Evolutionary conservation across 2,329 filamentous ascomycete species (phyloP).

Genomic region (Penicillium sp.): DNA sequence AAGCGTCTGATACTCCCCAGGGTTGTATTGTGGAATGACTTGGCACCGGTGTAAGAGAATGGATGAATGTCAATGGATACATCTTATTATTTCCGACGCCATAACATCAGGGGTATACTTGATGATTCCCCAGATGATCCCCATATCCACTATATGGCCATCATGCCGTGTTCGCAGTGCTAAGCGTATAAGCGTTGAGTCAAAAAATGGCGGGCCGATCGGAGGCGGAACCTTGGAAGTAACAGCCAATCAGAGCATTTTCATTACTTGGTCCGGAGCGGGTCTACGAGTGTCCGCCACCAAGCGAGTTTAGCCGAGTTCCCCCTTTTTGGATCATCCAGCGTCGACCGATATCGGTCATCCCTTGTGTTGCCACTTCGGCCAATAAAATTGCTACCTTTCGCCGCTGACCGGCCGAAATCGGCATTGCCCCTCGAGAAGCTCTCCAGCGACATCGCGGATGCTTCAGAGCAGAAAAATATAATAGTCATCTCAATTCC

Average conservation of each 20-base stretch:
- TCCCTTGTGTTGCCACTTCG: background rate
- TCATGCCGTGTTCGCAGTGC: background rate
- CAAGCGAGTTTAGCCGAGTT: constrained; percentile 22
- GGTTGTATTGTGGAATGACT: background rate
- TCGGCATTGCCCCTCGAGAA: constrained; percentile 35
- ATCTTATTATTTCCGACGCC: no score
- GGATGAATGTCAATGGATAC: background rate
- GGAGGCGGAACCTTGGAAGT: constrained; percentile 3
- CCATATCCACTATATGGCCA: background rate
- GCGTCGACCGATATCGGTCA: constrained; percentile 18
- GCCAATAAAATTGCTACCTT: constrained; percentile 28
- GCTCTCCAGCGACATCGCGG: constrained; percentile 36
- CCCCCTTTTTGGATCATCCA: constrained; percentile 7
- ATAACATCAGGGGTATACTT: background rate
- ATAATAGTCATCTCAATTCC: constrained; percentile 16
- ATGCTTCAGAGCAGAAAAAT: constrained; percentile 22
- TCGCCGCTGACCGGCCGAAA: constrained; percentile 38
- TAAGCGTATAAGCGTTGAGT: constrained; percentile 4
- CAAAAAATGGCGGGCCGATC: constrained; percentile 9
- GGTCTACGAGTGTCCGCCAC: constrained; percentile 11
- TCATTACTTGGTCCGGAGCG: constrained; percentile 15
- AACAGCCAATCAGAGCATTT: constrained; percentile 13
- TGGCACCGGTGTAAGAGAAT: no score
- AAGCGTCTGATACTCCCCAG: background rate
- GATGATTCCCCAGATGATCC: background rate